Evolutionary conservation across 805 yeast genomes (phyloP), one percentile per base, ranked within the genome.

Genomic region (Ogataea pini): DNA sequence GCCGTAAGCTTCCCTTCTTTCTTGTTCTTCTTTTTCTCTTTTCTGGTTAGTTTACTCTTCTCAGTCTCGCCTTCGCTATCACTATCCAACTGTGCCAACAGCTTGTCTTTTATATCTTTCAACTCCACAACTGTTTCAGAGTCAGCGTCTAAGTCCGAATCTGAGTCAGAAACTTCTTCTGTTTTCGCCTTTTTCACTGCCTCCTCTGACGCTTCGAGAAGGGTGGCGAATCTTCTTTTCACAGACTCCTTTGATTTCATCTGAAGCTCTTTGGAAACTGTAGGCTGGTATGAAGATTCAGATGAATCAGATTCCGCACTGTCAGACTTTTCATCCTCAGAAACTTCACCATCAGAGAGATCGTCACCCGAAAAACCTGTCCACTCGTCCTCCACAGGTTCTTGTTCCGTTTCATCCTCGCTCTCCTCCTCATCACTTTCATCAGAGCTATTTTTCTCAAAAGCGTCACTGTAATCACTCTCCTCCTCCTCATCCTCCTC

Each of bases 11-110:
- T 61, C 33, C 61, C 57, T 8, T 36, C 31, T 49, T 66, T 67
- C 31, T 59, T 58, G 48, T 68, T 67, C 54, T 72, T 72, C 45
- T 68, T 63, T 47, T 67, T 69, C 32, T 54, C 54, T 42, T 61
- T 61, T 31, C 59, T 51, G 9, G 59, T 42, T 32, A 52, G 45
- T 13, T 51, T 50, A 28, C 4, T 28, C 31, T 28, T 13, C 13
- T 49, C 43, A 13, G 49, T 54, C 5, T 62, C 59, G 5, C 57
- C 61, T 13, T 48, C 53, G 7, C 56, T 59, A n/a, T 62, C 59
- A 22, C 62, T 60, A 2, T 61, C 64, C 25, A 65, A 46, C 32
- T 58, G 49, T 2, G 60, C 58, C 7, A 64, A 48, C 2, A 64
- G 50, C 25, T 60, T 55, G 33, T 60, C 64, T 45, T 57, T 60